Evolutionary conservation across 352 stramenopile genomes (phyloP).

Genomic region (Phytophthora cactorum): DNA sequence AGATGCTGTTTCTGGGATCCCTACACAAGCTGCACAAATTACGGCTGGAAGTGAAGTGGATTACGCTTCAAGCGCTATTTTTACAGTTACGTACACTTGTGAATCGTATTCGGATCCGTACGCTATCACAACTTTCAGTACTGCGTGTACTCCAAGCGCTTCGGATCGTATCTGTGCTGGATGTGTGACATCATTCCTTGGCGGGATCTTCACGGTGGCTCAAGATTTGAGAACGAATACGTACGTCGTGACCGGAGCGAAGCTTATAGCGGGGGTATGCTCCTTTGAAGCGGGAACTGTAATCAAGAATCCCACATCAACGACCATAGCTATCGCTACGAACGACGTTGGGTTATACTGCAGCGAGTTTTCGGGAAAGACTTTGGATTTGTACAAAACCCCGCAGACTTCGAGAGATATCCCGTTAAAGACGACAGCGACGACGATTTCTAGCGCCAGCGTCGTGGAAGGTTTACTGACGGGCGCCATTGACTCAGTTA

Average conservation of each 20-base stretch:
- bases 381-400: conserved; percentile 65
- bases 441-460: conserved; percentile 41
- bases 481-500: conserved; percentile 59
- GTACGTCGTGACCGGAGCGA: conserved; percentile 17
- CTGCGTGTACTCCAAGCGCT: conserved; percentile 47
- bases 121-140: conserved; percentile 58
- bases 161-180: conserved; percentile 48
- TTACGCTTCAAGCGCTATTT: conserved; percentile 46
- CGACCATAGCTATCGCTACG: conserved; percentile 42
- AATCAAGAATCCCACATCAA: conserved; percentile 16
- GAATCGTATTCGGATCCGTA: conserved; percentile 88
- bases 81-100: conserved; percentile 73
- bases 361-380: conserved; percentile 48
- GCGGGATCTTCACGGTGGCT: conserved; percentile 53
- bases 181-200: conserved; percentile 74
- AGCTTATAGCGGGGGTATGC: conserved; percentile 61
- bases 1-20: conserved; percentile 30
- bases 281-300: conserved; percentile 55
- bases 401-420: conserved; percentile 46
- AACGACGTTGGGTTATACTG: conserved; percentile 60
- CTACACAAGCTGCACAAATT: conserved; percentile 43
- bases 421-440: conserved; percentile 49
- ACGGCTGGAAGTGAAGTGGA: conserved; percentile 53
- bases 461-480: conserved; percentile 58
- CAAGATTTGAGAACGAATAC: conserved; percentile 27